These are phyloP conservation scores for Rhizoclosmatium sp. DNA, from an alignment of 192 early-diverging fungal genomes.

Conservation along the genomic window DNA sequence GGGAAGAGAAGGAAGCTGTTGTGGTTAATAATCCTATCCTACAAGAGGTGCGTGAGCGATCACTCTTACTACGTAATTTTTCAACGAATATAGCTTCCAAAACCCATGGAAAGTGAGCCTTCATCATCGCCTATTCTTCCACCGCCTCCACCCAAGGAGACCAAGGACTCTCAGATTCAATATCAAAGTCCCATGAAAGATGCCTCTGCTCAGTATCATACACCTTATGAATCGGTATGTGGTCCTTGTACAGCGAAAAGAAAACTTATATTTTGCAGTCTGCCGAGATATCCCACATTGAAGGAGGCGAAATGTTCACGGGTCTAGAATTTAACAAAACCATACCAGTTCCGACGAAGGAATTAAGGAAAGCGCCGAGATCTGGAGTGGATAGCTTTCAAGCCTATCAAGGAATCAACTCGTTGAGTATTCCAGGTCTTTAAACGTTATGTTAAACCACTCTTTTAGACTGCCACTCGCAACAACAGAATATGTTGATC, in stretches of 20 bases:
- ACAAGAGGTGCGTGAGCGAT: background rate
- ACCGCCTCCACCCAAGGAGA: background rate
- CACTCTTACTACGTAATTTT: too few species aligned
- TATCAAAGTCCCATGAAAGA: constrained; percentile 31
- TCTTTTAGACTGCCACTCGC: too few species aligned
- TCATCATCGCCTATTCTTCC: background rate
- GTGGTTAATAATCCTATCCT: background rate
- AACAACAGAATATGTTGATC: too few species aligned
- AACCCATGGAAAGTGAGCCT: too few species aligned
- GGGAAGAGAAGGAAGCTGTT: background rate
- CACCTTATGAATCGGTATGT: constrained; percentile 34
- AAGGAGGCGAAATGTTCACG: constrained; percentile 4
- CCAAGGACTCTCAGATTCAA: constrained; percentile 16
- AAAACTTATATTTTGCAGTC: constrained; percentile 5
- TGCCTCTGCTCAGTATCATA: constrained; percentile 23
- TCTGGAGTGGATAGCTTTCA: background rate
- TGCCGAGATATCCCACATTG: constrained; percentile 10
- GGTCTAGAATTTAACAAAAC: constrained; percentile 10
- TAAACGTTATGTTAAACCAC: too few species aligned
- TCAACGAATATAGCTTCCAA: too few species aligned
- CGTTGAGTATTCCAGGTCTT: background rate
- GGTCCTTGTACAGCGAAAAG: background rate
- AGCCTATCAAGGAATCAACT: constrained; percentile 16
- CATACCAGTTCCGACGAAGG: background rate
- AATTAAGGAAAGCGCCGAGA: background rate